phyloP scores from a whole-genome alignment of 75 land plant genomes.

The Isoetes taiwanensis region DNA sequence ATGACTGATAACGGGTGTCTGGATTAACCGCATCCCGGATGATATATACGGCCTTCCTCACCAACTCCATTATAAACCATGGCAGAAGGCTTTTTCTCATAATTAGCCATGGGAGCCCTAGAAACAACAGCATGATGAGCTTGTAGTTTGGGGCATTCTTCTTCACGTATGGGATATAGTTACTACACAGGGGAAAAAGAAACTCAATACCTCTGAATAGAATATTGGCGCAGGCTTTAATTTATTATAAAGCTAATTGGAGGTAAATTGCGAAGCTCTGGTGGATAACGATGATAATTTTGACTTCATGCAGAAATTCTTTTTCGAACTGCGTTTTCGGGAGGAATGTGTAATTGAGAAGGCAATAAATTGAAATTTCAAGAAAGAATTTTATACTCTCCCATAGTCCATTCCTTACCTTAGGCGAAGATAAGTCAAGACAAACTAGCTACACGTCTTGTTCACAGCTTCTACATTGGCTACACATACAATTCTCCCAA shows the following conservation, averaged over 20 bases:
- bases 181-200: conserved; percentile 2
- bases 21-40: no score
- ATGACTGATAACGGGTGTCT: no score
- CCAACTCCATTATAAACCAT: no score
- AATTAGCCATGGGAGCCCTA: conserved; percentile 43
- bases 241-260: no score
- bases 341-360: not conserved
- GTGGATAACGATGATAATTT: conserved; percentile 46
- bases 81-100: no score
- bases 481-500: conserved; percentile 73
- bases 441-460: conserved; percentile 70
- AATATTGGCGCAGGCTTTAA: conserved; percentile 57
- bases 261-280: conserved; percentile 29
- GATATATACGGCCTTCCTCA: no score
- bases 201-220: conserved; percentile 56
- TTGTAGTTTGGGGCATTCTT: conserved; percentile 45
- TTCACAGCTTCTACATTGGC: conserved; percentile 78
- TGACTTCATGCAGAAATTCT: conserved; percentile 29
- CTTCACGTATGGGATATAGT: conserved; percentile 42
- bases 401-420: not conserved
- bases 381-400: conserved; percentile 21
- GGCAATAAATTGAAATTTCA: not conserved
- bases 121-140: conserved; percentile 58
- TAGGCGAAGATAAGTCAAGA: not conserved
- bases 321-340: conserved; percentile 30